Evolutionary conservation across 305 asterid genomes (phyloP), one percentile per base, ranked within the genome.

Genomic region (Fraxinus latifolia): DNA sequence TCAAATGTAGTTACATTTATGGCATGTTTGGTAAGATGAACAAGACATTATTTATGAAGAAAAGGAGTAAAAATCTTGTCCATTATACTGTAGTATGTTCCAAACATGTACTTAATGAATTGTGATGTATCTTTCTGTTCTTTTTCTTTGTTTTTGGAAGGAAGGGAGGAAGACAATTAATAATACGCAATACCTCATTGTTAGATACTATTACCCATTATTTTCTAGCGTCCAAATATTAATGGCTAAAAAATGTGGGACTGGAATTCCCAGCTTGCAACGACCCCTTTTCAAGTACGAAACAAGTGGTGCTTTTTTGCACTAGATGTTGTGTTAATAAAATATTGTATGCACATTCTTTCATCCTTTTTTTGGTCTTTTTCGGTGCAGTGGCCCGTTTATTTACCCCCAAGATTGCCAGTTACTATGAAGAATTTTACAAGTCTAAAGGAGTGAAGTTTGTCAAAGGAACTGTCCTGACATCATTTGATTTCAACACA

Each of bases 401-500:
- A 74, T 93, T 91, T 80, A 92, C 94, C 37, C 86, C 92, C 25
- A 88, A 90, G 85, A 89, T 93, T 80, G 95, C 98, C 11, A 87
- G 87, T 74, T 90, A 84, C 87, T 93, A 94, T 71, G 97, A 94
- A 88, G 97, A 93, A 23, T 93, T 87, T 87, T 94, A 92, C 88
- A 79, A 84, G 92, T 90, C 97, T 72, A 90, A 92, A 88, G 98
- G 98, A 78, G 94, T 94, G 84, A 92, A 88, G 78, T 92, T 93
- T 81, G 81, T 89, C 67, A 94, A 93, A 88, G 97, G 95, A 84
- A 91, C 91, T 44, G 90, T 86, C 29, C 83, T 91, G 92, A 84
- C 95, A 83, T 94, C 98, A 53, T 93, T 94, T 72, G 97, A 93
- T 84, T 88, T 92, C 39, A 87, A 87, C 87, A 80, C 92, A 44